phyloP scores from a whole-genome alignment of 2,329 filamentous ascomycete genomes.

The Ascochyta lentis region DNA sequence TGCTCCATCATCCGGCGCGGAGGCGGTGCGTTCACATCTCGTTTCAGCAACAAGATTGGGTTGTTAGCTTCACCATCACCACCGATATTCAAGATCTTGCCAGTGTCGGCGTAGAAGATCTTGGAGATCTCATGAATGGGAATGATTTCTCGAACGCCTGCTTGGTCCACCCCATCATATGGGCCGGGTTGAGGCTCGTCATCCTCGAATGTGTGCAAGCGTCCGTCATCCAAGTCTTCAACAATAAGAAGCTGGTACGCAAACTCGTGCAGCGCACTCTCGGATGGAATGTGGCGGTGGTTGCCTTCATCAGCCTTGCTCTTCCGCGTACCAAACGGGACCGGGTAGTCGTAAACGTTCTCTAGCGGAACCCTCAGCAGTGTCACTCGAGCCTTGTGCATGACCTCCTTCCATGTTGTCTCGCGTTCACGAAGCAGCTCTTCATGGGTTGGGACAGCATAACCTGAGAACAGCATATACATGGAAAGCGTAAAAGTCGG shows the following conservation, averaged over 20 bases:
- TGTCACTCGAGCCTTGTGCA: conserved; percentile 89
- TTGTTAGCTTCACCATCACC: conserved; percentile 72
- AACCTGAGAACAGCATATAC: conserved; percentile 93
- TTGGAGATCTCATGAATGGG: conserved; percentile 82
- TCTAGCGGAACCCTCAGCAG: conserved; percentile 73
- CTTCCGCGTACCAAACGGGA: conserved; percentile 26
- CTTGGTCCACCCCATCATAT: conserved; percentile 66
- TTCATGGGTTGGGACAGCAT: conserved; percentile 65
- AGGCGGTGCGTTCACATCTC: conserved; percentile 69
- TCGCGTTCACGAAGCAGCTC: conserved; percentile 67
- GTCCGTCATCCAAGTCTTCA: conserved; percentile 78
- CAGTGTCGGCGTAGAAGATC: conserved; percentile 91
- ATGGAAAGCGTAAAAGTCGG: conserved; percentile 85
- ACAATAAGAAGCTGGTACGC: conserved; percentile 82
- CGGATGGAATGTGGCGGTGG: conserved; percentile 47
- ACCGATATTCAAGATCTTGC: conserved; percentile 85
- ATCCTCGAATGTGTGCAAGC: conserved; percentile 71
- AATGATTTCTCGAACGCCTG: conserved; percentile 70
- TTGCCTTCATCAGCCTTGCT: conserved; percentile 22
- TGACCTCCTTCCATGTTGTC: conserved; percentile 92
- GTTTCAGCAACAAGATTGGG: conserved; percentile 75
- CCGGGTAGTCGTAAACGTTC: conserved; percentile 56
- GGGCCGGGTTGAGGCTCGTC: conserved; percentile 61
- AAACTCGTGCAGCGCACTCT: conserved; percentile 66
- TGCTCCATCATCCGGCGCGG: conserved; percentile 64